Evolutionary conservation across 495 filamentous ascomycete species (phyloP).

Genomic region (Jackrogersella minutella): DNA sequence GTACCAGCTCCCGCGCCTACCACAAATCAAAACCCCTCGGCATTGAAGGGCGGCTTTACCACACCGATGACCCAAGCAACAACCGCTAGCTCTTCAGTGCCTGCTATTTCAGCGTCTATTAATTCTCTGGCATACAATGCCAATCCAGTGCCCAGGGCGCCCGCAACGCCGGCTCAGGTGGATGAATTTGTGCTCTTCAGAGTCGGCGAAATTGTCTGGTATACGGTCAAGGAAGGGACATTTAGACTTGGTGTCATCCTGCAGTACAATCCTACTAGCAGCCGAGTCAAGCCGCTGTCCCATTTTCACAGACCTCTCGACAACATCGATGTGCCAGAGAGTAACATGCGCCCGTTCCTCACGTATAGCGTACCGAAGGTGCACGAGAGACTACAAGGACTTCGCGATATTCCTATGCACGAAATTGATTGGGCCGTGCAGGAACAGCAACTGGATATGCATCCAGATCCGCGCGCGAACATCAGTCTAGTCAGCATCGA

Average conservation of each 20-base stretch:
- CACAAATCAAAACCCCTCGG: not conserved
- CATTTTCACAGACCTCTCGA: slow-evolving; percentile 22
- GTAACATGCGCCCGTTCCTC: slow-evolving; percentile 56
- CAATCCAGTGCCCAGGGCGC: not conserved
- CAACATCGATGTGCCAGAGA: slow-evolving; percentile 40
- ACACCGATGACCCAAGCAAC: slow-evolving; percentile 1
- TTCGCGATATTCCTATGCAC: slow-evolving; percentile 40
- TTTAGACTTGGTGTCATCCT: slow-evolving; percentile 24
- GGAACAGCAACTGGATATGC: too few relatives aligned
- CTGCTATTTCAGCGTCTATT: not conserved
- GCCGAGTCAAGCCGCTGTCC: slow-evolving; percentile 32
- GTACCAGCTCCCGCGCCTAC: slow-evolving; percentile 18
- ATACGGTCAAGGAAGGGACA: slow-evolving; percentile 23
- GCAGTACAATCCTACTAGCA: not conserved
- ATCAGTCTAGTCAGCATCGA: slow-evolving; percentile 56
- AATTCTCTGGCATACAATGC: too few relatives aligned
- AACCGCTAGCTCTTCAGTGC: not conserved
- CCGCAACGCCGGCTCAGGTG: slow-evolving; percentile 17
- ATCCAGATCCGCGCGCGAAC: too few relatives aligned
- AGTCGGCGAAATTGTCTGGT: slow-evolving; percentile 56
- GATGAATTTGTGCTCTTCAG: slow-evolving; percentile 47
- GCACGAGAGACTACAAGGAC: slow-evolving; percentile 15
- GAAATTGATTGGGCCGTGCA: slow-evolving; percentile 43
- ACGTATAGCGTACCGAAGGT: slow-evolving; percentile 54
- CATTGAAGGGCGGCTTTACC: slow-evolving; percentile 3